A percentile compares a stretch with the other conserved stretches of the same genome.
Conservation (phyloP, 2,329 filamentous ascomycete genomes). For the Diaporthe batatas region DNA sequence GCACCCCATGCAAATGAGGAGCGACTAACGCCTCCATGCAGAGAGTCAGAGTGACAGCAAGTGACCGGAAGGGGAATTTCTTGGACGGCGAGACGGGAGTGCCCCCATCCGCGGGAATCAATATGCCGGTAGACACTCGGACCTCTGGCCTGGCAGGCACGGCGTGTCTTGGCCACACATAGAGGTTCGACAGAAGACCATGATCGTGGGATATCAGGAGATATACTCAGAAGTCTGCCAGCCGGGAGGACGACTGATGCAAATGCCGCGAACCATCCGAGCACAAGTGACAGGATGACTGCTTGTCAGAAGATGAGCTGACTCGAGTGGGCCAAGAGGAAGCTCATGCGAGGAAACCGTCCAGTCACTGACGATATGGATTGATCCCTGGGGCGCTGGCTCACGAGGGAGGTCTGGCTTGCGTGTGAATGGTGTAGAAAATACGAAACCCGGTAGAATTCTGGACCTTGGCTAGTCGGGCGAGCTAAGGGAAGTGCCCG, state of each 20-base stretch:
- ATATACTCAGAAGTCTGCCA: background rate
- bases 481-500: constrained; percentile 25
- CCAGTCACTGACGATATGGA: background rate
- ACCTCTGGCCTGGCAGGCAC: background rate
- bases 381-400: background rate
- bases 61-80: constrained; percentile 17
- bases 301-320: constrained; percentile 29
- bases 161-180: background rate
- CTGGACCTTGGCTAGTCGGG: background rate
- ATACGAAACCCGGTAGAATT: constrained; percentile 15
- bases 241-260: constrained; percentile 12
- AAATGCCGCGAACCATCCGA: constrained; percentile 28
- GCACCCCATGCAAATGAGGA: constrained; percentile 18
- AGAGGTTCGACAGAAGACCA: background rate
- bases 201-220: background rate
- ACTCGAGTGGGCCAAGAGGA: background rate
- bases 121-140: constrained; percentile 24
- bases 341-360: constrained; percentile 12
- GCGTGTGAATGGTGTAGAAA: constrained; percentile 3
- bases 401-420: constrained; percentile 21
- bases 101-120: background rate
- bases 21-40: constrained; percentile 13
- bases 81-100: background rate
- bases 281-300: constrained; percentile 21
- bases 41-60: background rate